A percentile compares a stretch with the other conserved stretches of the same genome.
These are phyloP conservation scores for Moesziomyces parantarcticus DNA, from an alignment of 1,284 basidiomycete species.

Conservation along the genomic window DNA sequence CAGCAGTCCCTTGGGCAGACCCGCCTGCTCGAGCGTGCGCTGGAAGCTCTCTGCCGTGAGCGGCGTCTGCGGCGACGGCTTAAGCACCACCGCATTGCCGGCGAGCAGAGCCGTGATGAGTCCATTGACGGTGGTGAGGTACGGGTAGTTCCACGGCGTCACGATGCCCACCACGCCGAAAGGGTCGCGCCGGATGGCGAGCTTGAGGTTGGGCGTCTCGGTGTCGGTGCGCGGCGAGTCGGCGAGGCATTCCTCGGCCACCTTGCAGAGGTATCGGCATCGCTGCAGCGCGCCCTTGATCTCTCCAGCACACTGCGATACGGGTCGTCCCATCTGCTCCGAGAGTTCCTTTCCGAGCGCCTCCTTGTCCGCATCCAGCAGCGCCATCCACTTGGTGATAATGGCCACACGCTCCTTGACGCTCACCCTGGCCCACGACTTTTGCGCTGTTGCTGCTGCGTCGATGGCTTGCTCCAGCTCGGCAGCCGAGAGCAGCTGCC, in stretches of 20 bases:
- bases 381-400: slow-evolving; percentile 77
- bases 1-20: slow-evolving; percentile 80
- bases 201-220: slow-evolving; percentile 82
- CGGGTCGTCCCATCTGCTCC: slow-evolving; percentile 84
- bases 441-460: slow-evolving; percentile 76
- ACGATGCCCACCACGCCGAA: slow-evolving; percentile 88
- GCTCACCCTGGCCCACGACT: slow-evolving; percentile 77
- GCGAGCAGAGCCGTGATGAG: slow-evolving; percentile 72
- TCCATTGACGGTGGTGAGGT: slow-evolving; percentile 75
- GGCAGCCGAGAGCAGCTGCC: slow-evolving; percentile 67
- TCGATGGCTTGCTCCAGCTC: slow-evolving; percentile 76
- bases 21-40: slow-evolving; percentile 76
- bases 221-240: slow-evolving; percentile 80
- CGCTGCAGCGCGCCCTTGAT: slow-evolving; percentile 83
- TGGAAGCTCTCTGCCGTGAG: slow-evolving; percentile 84
- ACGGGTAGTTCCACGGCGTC: slow-evolving; percentile 85
- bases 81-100: slow-evolving; percentile 88
- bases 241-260: slow-evolving; percentile 80
- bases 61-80: slow-evolving; percentile 94
- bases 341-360: slow-evolving; percentile 81
- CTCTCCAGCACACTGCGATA: slow-evolving; percentile 81
- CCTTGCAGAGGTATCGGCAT: slow-evolving; percentile 84
- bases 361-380: slow-evolving; percentile 75
- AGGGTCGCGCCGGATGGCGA: slow-evolving; percentile 83
- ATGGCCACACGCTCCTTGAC: slow-evolving; percentile 79